Conservation (phyloP, 257 asterid species). For the Cinchona pubescens region DNA sequence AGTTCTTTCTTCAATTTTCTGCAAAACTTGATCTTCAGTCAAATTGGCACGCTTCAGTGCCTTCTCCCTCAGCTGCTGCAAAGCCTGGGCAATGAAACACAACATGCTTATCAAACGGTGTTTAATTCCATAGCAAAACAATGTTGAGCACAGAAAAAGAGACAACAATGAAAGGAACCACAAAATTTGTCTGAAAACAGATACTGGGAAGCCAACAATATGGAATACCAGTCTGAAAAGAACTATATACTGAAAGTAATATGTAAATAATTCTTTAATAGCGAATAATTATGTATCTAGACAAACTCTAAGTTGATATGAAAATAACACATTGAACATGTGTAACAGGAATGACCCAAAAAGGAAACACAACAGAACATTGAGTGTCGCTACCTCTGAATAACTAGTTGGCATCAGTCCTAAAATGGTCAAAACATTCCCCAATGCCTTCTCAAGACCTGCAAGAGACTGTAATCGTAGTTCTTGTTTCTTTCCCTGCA, state of each 20-base stretch:
- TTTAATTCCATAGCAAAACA: background rate
- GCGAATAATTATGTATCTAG: background rate
- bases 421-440: constrained; percentile 51
- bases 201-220: background rate
- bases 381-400: constrained; percentile 44
- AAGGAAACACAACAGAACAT: constrained; percentile 8
- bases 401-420: constrained; percentile 81
- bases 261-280: background rate
- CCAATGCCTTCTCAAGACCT: constrained; percentile 58
- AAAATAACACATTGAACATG: background rate
- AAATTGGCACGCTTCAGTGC: constrained; percentile 73
- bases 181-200: background rate
- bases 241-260: background rate
- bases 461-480: constrained; percentile 65
- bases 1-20: constrained; percentile 46
- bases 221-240: background rate
- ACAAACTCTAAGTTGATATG: background rate
- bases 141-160: background rate
- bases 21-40: constrained; percentile 59
- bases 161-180: background rate
- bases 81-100: constrained; percentile 42
- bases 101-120: background rate
- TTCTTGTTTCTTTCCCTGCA: constrained; percentile 92
- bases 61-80: constrained; percentile 61
- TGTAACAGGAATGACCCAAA: background rate